These are phyloP conservation scores for Polyporus arcularius DNA, from an alignment of 768 basidiomycete species.

Conservation along the genomic window DNA sequence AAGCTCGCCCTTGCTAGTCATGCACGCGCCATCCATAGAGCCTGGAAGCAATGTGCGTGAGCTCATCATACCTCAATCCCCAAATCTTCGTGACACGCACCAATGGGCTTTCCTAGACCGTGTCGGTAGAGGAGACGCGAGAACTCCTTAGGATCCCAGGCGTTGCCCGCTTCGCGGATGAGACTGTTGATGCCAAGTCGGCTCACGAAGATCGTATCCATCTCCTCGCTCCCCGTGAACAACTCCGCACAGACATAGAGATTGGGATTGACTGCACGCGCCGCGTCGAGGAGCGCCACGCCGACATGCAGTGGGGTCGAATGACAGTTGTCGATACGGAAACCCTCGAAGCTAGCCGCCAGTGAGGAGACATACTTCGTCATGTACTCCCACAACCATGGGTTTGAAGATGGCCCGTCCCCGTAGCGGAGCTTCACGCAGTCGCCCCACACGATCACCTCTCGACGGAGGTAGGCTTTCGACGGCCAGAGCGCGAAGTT, in stretches of 20 bases:
- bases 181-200: conserved; percentile 91
- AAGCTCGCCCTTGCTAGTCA: conserved; percentile 75
- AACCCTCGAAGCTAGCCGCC: conserved; percentile 87
- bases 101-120: conserved; percentile 92
- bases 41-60: conserved; percentile 42
- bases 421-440: conserved; percentile 99
- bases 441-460: conserved; percentile 97
- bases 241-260: conserved; percentile 97
- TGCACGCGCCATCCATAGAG: conserved; percentile 91
- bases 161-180: conserved; percentile 94
- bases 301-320: conserved; percentile 97
- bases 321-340: conserved; percentile 98
- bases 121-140: conserved; percentile 87
- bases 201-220: conserved; percentile 89
- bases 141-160: conserved; percentile 84
- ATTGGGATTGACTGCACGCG: conserved; percentile 84
- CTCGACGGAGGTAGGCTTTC: conserved; percentile 92
- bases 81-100: conserved; percentile 39
- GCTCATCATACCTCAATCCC: not conserved
- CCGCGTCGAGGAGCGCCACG: conserved; percentile 89
- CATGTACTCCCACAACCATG: conserved; percentile 96
- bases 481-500: conserved; percentile 94
- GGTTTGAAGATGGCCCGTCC: conserved; percentile 72
- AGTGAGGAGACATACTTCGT: conserved; percentile 78
- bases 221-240: conserved; percentile 94